Conservation (phyloP, 208 protist genomes). For the Herpetomonas tarakana region DNA sequence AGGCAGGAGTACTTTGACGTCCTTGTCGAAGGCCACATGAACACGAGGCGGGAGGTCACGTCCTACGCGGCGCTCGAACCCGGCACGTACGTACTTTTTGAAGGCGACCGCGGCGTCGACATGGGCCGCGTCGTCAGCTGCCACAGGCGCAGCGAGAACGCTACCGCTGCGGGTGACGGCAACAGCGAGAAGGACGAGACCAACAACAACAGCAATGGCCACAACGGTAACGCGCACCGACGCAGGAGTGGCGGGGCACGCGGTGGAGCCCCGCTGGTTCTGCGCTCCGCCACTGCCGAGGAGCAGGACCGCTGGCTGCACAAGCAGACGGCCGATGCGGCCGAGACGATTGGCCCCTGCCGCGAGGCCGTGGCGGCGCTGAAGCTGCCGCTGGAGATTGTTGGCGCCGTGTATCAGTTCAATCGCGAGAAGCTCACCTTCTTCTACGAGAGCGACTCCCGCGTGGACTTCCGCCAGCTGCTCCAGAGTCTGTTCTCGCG, state of each 20-base stretch:
- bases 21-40: slow-evolving; percentile 48
- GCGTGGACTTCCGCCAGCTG: slow-evolving; percentile 78
- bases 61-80: slow-evolving; percentile 18
- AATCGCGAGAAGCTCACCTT: slow-evolving; percentile 86
- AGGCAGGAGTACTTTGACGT: slow-evolving; percentile 21
- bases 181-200: slow-evolving; percentile 2
- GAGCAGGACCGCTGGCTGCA: slow-evolving; percentile 65
- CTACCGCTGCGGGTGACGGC: not conserved
- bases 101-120: slow-evolving; percentile 76
- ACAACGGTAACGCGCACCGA: not conserved
- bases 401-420: slow-evolving; percentile 84
- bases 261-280: slow-evolving; percentile 20
- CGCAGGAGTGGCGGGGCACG: slow-evolving; percentile 16
- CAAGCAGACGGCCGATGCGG: slow-evolving; percentile 44
- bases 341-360: slow-evolving; percentile 46
- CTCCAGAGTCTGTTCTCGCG: slow-evolving; percentile 70
- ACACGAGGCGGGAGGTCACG: slow-evolving; percentile 15
- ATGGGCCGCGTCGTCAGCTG: slow-evolving; percentile 68
- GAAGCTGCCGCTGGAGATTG: slow-evolving; percentile 51
- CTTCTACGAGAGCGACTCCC: slow-evolving; percentile 67
- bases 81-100: slow-evolving; percentile 67
- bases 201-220: not conserved
- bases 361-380: slow-evolving; percentile 42
- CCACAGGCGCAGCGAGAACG: slow-evolving; percentile 10
- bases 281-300: slow-evolving; percentile 47